Evolutionary conservation across 768 basidiomycete species (phyloP).

Genomic region (Hericium erinaceus): DNA sequence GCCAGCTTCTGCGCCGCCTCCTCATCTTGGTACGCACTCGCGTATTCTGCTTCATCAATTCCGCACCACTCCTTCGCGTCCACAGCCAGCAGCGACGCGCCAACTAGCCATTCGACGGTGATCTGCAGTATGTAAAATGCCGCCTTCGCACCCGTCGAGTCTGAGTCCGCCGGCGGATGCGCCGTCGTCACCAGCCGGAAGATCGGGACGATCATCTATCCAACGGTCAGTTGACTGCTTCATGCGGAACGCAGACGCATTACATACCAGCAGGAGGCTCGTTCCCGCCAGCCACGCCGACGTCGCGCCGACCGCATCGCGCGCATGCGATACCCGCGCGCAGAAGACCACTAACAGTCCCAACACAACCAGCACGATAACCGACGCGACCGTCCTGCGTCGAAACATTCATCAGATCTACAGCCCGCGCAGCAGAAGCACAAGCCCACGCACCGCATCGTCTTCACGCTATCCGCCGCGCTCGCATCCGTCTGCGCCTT

Average conservation of each 20-base stretch:
- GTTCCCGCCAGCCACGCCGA: neutral
- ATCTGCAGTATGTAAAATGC: neutral
- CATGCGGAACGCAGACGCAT: neutral
- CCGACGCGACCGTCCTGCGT: neutral
- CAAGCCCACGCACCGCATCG: neutral
- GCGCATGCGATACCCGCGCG: neutral
- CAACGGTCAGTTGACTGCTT: neutral
- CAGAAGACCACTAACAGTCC: neutral
- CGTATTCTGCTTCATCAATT: neutral
- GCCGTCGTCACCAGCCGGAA: neutral
- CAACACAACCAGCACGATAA: neutral
- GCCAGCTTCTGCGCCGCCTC: neutral
- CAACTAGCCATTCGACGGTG: neutral
- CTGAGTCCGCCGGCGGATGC: neutral
- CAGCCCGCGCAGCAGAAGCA: too few relatives aligned
- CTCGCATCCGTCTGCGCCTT: neutral
- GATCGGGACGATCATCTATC: neutral
- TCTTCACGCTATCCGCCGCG: neutral
- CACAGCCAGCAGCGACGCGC: neutral
- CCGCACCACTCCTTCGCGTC: neutral
- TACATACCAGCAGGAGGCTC: neutral
- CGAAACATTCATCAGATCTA: too few relatives aligned
- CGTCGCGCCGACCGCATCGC: neutral
- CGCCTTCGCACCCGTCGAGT: neutral
- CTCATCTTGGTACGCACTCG: neutral